A percentile compares a stretch with the other conserved stretches of the same genome.
phyloP scores from a whole-genome alignment of 2,329 filamentous ascomycete genomes.

The Pseudofabraea citricarpa region DNA sequence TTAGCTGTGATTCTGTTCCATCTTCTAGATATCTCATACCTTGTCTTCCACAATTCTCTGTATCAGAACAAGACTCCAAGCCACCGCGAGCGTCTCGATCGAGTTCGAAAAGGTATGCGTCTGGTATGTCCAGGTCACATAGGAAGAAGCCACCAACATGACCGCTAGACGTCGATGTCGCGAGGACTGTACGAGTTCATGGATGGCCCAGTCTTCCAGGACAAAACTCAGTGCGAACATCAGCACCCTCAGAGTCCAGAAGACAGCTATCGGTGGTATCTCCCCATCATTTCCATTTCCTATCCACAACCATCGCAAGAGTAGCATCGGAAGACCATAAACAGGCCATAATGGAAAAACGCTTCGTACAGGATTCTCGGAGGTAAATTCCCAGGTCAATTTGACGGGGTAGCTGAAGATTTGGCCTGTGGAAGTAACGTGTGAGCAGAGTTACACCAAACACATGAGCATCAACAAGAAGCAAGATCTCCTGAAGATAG shows the following conservation, averaged over 20 bases:
- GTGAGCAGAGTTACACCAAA: no score
- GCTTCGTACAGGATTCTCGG: conserved; percentile 82
- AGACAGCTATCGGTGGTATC: conserved; percentile 79
- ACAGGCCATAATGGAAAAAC: conserved; percentile 94
- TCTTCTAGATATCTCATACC: conserved; percentile 44
- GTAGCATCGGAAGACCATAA: conserved; percentile 89
- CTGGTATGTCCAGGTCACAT: conserved; percentile 98
- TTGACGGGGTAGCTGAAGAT: conserved; percentile 90
- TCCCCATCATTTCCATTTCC: conserved; percentile 73
- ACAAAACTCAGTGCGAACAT: conserved; percentile 98
- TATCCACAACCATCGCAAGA: conserved; percentile 88
- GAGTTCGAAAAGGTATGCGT: conserved; percentile 98
- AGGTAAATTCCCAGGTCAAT: conserved; percentile 94
- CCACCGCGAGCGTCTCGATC: conserved; percentile 85
- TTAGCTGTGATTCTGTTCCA: conserved; percentile 9
- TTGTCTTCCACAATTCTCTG: conserved; percentile 76
- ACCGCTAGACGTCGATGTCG: conserved; percentile 69
- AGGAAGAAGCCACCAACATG: conserved; percentile 86
- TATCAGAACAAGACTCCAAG: conserved; percentile 91
- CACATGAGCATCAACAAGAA: no score
- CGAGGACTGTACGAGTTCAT: conserved; percentile 79
- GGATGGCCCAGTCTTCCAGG: conserved; percentile 93
- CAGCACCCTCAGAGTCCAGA: conserved; percentile 80
- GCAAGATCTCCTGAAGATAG: no score
- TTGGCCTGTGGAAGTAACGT: no score